Evolutionary conservation across 331 rosid species (phyloP).

Genomic region (Pyrus hybrid): DNA sequence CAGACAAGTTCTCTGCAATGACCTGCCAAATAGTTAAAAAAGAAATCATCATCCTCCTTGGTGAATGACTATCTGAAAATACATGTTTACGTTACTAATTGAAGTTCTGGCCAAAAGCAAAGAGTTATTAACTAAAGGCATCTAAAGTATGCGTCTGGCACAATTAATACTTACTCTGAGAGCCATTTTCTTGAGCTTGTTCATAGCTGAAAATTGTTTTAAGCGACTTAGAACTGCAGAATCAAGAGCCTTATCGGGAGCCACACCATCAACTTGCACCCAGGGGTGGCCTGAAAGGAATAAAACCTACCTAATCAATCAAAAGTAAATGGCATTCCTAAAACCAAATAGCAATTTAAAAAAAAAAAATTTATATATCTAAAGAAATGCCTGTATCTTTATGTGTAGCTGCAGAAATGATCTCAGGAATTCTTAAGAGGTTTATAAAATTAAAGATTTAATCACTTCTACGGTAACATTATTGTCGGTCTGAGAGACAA

Average conservation of each 20-base stretch:
- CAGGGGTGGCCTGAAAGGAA: constrained; percentile 85
- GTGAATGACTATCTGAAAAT: background rate
- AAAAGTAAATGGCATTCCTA: background rate
- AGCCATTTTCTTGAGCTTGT: constrained; percentile 98
- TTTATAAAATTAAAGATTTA: background rate
- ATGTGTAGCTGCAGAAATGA: background rate
- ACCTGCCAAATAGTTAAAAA: constrained; percentile 38
- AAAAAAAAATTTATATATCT: no score
- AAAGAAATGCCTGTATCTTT: background rate
- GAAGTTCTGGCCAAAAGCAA: background rate
- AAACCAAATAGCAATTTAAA: background rate
- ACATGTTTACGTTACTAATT: background rate
- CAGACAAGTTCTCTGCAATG: constrained; percentile 89
- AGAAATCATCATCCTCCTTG: background rate
- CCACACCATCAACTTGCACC: constrained; percentile 97
- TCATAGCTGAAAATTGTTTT: constrained; percentile 98
- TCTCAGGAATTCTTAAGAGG: background rate
- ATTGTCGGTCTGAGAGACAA: background rate
- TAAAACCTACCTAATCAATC: constrained; percentile 7
- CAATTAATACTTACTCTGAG: constrained; percentile 52
- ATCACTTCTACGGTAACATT: background rate
- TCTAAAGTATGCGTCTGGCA: background rate
- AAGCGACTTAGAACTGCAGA: constrained; percentile 89
- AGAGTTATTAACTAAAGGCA: background rate
- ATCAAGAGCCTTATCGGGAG: constrained; percentile 92